These are phyloP conservation scores for Sordaria brevicollis DNA, from an alignment of 495 filamentous ascomycete genomes.

Conservation along the genomic window DNA sequence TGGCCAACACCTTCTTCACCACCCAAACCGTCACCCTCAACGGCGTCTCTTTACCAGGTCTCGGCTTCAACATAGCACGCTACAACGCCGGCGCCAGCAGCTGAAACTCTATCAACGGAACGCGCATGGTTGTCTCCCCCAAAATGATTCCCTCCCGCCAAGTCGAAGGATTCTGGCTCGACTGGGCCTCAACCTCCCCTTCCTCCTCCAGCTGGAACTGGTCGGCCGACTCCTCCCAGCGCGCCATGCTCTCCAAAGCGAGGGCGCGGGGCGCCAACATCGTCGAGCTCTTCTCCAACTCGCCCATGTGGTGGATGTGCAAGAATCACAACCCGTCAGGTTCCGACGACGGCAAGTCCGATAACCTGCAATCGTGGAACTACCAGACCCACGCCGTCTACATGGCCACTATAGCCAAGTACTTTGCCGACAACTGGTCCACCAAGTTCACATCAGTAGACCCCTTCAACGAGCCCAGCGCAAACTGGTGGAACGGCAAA, in stretches of 20 bases:
- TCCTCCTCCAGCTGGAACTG: conserved; percentile 23
- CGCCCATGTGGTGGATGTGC: conserved; percentile 33
- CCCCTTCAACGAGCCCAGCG: conserved; percentile 28
- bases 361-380: conserved; percentile 32
- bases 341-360: conserved; percentile 13
- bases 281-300: conserved; percentile 32
- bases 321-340: conserved; percentile 30
- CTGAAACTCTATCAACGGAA: conserved; percentile 22
- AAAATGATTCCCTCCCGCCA: conserved; percentile 25
- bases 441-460: conserved; percentile 24
- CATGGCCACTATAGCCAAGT: conserved; percentile 28
- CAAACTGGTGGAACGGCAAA: conserved; percentile 27
- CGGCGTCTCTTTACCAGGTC: conserved; percentile 18
- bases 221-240: conserved; percentile 21
- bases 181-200: conserved; percentile 18
- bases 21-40: conserved; percentile 10
- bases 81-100: conserved; percentile 30
- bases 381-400: conserved; percentile 25
- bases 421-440: conserved; percentile 25
- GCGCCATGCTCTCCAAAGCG: conserved; percentile 25
- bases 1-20: conserved; percentile 28
- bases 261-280: conserved; percentile 19
- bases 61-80: conserved; percentile 30
- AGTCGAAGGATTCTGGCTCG: conserved; percentile 27
- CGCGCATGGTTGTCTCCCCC: conserved; percentile 23